Conservation (phyloP, 768 basidiomycete species). For the Russula brevipes region DNA sequence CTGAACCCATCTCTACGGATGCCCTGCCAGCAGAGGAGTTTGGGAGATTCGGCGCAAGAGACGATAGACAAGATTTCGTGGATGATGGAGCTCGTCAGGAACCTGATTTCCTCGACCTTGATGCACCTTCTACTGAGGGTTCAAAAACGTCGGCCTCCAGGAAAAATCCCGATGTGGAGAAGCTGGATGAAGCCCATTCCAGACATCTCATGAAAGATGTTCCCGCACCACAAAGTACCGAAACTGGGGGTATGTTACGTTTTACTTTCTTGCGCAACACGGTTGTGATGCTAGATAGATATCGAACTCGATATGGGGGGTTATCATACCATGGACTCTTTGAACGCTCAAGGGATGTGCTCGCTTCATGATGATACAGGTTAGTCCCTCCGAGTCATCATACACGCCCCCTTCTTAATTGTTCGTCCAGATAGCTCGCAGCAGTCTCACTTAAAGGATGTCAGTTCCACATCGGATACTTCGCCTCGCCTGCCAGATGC, state of each 20-base stretch:
- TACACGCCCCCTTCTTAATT: conserved; percentile 15
- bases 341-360: not conserved
- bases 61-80: conserved; percentile 24
- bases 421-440: conserved; percentile 5
- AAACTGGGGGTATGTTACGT: too few relatives aligned
- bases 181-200: too few relatives aligned
- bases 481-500: not conserved
- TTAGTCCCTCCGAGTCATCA: not conserved
- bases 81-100: conserved; percentile 38
- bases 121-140: conserved; percentile 38
- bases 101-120: conserved; percentile 82
- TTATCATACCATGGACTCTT: conserved; percentile 50
- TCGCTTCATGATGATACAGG: not conserved
- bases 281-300: conserved; percentile 32
- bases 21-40: conserved; percentile 28
- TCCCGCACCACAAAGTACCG: too few relatives aligned
- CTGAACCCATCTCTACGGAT: conserved; percentile 36
- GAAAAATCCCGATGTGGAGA: not conserved
- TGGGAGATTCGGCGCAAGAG: conserved; percentile 42
- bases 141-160: not conserved
- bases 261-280: too few relatives aligned
- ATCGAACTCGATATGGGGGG: conserved; percentile 80
- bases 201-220: too few relatives aligned
- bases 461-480: not conserved
- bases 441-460: not conserved